A percentile compares a stretch with the other conserved stretches of the same genome.
Evolutionary conservation across 140 eudicot genomes (phyloP).

Genomic region (Bidens hawaiensis): DNA sequence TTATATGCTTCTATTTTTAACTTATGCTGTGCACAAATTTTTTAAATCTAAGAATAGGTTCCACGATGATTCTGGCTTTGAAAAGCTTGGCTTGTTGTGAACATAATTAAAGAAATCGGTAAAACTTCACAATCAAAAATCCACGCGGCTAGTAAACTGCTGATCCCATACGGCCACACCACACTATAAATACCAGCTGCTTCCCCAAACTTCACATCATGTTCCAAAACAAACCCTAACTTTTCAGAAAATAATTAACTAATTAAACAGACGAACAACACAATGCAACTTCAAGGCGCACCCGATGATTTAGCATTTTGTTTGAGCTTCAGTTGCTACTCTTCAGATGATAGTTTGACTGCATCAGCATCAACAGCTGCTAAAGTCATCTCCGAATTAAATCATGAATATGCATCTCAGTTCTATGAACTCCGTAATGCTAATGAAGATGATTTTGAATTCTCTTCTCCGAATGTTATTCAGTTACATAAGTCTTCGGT

Average conservation of each 20-base stretch:
- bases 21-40: too few relatives aligned
- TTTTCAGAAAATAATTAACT: too few relatives aligned
- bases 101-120: too few relatives aligned
- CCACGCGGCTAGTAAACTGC: background rate
- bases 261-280: background rate
- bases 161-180: background rate
- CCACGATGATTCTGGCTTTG: too few relatives aligned
- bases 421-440: background rate
- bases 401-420: slow-evolving; percentile 1
- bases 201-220: background rate
- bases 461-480: background rate
- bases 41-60: too few relatives aligned
- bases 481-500: background rate
- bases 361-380: slow-evolving; percentile 37
- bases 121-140: too few relatives aligned
- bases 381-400: slow-evolving; percentile 20
- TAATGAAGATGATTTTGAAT: slow-evolving; percentile 16
- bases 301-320: slow-evolving; percentile 15
- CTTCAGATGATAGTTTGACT: slow-evolving; percentile 25
- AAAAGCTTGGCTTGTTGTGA: too few relatives aligned
- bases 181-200: background rate
- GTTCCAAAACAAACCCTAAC: background rate
- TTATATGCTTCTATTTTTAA: too few relatives aligned
- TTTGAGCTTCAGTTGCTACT: slow-evolving; percentile 59
- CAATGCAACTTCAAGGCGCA: slow-evolving; percentile 16